phyloP scores from a whole-genome alignment of 345 rosid species.

The Cochlearia excelsa region DNA sequence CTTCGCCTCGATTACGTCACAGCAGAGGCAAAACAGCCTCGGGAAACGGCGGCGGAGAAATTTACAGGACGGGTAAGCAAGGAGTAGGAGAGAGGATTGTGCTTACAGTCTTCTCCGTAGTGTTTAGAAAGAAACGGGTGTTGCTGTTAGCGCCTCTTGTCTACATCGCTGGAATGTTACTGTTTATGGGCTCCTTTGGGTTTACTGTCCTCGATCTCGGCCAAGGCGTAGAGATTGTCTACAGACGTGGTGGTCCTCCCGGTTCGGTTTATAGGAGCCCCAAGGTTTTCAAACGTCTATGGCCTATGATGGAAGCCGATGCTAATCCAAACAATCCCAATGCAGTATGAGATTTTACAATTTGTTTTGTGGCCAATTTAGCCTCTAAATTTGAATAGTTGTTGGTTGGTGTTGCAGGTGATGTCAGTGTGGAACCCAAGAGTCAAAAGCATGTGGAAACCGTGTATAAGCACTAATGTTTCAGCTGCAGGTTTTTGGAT shows the following conservation, averaged over 20 bases:
- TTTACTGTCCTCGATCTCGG: constrained; percentile 65
- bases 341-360: constrained; percentile 43
- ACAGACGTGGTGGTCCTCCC: constrained; percentile 47
- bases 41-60: constrained; percentile 3
- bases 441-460: constrained; percentile 56
- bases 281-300: constrained; percentile 67
- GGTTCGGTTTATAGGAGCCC: constrained; percentile 92
- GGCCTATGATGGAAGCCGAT: constrained; percentile 84
- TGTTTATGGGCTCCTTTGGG: constrained; percentile 81
- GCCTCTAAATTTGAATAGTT: too few species aligned
- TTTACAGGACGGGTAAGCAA: constrained; percentile 44
- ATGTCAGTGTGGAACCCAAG: constrained; percentile 60
- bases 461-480: constrained; percentile 47
- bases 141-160: constrained; percentile 80
- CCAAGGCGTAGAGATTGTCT: constrained; percentile 52
- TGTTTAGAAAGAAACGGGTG: constrained; percentile 71
- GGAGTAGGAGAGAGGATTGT: constrained; percentile 51
- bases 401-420: constrained; percentile 43
- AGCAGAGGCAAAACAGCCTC: constrained; percentile 39
- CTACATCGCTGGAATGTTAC: constrained; percentile 80
- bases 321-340: constrained; percentile 47
- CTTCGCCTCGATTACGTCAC: constrained; percentile 79
- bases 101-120: constrained; percentile 50
- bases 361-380: too few species aligned
- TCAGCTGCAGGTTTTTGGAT: constrained; percentile 55